Evolutionary conservation across 495 filamentous ascomycete species (phyloP), one percentile per base, ranked within the genome.

Genomic region (Daldinia grandis): DNA sequence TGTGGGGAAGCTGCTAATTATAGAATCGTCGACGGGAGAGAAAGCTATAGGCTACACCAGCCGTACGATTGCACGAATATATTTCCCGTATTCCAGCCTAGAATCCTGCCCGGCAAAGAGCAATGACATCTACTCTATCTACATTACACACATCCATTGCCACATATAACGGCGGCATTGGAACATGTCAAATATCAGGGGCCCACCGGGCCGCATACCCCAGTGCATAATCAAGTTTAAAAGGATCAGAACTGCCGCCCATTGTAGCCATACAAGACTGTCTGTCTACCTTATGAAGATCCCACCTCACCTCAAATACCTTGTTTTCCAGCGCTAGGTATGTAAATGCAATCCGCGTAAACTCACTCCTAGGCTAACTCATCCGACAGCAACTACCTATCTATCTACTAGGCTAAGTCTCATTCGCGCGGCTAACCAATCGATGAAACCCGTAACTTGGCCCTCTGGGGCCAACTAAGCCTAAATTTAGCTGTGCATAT

Each of bases 401-500:
- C 7, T n/a, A 24, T 47, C 24, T 19, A 21, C 42, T 9, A 24
- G 42, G 19, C 17, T 33, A 35, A 4, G 12, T 37, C n/a, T 12
- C 27, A 53, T 30, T 57, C 5, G 54, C 12, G 19, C 10, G 17
- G 33, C 14, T 57, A 57, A 40, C 31, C 31, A 57, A 57, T 31
- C 31, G 12, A 57, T 24, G 54, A 38, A 24, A 47, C 19, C 42
- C 17, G 9, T 24, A 24, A 21, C 19, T 47, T 21, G 42, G n/a
- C 28, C n/a, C 42, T 5, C 19, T 12, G 9, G n/a, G 28, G 44
- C 12, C 33, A 37, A 53, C 38, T 56, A n/a, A 59, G 63, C 63
- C 42, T 53, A 66, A 66, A 66, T 60, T 12, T 21, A 53, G 49
- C 14, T 54, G 10, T 60, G 55, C 55, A 58, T 66, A 38, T 31